Evolutionary conservation across 106 monocot species (phyloP), one percentile per base, ranked within the genome.

Genomic region (Gastrodia elata): DNA sequence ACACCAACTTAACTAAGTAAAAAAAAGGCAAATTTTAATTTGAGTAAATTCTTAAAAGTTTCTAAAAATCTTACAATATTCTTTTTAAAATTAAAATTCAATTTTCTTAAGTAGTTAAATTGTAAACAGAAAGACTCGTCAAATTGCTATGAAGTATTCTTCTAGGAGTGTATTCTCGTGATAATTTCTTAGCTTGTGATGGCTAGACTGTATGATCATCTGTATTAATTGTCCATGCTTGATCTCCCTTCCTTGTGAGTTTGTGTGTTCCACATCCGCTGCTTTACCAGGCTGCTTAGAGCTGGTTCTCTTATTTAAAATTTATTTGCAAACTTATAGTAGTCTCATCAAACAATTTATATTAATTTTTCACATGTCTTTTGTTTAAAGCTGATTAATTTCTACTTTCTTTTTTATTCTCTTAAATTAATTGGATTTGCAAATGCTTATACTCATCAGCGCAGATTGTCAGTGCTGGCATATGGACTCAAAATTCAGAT

Each of bases 391-490:
- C 25, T 59, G 22, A 41, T 64, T 74, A 39, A 52, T 52, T 52
- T 5, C 52, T n/a, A 22, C 39, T 8, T 13, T 9, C 16, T 39
- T 73, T 28, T 74, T 64, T 8, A 14, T 64, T 73, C 27, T 64
- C 22, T 4, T 20, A 36, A 68, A 65, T 65, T 65, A 16, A 65
- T 35, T 65, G 34, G 65, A 65, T 35, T 65, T 44, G 37, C 48
- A 42, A 38, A 68, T 5, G 49, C 65, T 34, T 26, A 59, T 68
- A 5, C 56, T 44, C 72, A 39, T 65, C 46, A 14, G 32, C 82
- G 58, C 84, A 98, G 97, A 93, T 98, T 61, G 80, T 75, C 15
- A 82, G 93, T 81, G 86, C 71, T 71, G 93, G 88, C 33, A 68
- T 93, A 38, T 98, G 88, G 91, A 71, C 75, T 44, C 76, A 72